Evolutionary conservation across 2,329 filamentous ascomycete species (phyloP), one percentile per base, ranked within the genome.

Genomic region (Alternaria brassicicola): DNA sequence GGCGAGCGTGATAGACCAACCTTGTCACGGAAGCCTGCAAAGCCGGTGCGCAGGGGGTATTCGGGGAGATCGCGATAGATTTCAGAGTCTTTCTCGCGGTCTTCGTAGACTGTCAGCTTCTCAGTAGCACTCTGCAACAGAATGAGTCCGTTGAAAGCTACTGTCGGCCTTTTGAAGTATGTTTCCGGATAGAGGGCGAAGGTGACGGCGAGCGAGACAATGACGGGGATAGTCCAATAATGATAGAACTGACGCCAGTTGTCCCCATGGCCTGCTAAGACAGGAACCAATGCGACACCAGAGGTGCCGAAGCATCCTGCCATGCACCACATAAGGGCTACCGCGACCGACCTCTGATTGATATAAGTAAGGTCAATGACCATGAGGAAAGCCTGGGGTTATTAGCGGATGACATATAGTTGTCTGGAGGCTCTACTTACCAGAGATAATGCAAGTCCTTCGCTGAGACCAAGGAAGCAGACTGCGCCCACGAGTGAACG

Each of bases 91-190:
- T 62, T 57, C 2, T 74, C 71, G 59, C 67, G 69, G 23, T 78
- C 72, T 30, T 75, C 63, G 62, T 77, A 79, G 25, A 80, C 70
- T 6, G 68, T 73, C 12, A 79, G 66, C 53, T 76, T 79, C 59
- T 79, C 78, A 0, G 75, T 75, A 3, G 72, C 73, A 13, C 67
- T 73, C 57, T 80, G 78, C 1, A 77, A 50, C 3, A 80, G 55
- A 4, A 80, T 76, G 21, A 76, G 75, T 2, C 78, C 79, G 57
- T 80, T 73, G 38, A 79, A 79, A 6, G 79, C 78, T 8, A 81
- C 71, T 0, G 74, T 74, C 0, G 78, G 78, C 1, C 79, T 73
- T 49, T 77, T 70, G 66, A 79, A 81, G 60, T 77, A 80, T 1
- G 76, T 80, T 45, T 80, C 78, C 0, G 77, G 76, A 21, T 68